Evolutionary conservation across 2,329 filamentous ascomycete species (phyloP).

Genomic region (Pestalotiopsis sp.): DNA sequence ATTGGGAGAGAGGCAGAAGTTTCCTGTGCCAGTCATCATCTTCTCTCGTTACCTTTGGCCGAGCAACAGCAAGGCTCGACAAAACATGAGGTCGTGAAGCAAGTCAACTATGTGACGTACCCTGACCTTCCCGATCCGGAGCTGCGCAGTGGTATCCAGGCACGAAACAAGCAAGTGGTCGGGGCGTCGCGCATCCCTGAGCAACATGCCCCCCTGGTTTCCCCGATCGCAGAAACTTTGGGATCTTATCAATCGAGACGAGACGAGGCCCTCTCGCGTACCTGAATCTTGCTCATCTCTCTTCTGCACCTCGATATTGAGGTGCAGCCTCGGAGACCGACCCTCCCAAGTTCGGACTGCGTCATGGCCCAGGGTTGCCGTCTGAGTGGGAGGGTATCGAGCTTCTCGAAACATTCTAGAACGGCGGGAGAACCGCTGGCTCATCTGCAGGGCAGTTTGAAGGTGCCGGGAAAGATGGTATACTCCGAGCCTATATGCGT

Average conservation of each 20-base stretch:
- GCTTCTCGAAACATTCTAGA: slow-evolving; percentile 10
- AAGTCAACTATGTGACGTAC: neutral
- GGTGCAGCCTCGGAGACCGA: neutral
- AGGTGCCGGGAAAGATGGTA: neutral
- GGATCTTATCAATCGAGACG: neutral
- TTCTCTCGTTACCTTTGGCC: neutral
- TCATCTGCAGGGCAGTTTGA: neutral
- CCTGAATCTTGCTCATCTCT: neutral
- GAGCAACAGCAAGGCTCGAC: neutral
- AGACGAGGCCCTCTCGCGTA: neutral
- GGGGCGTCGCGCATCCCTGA: neutral
- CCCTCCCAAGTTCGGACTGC: neutral
- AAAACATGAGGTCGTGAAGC: neutral
- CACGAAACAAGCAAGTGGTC: slow-evolving; percentile 4
- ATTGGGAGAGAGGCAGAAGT: neutral
- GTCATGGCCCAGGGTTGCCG: neutral
- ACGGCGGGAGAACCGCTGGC: neutral
- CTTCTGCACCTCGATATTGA: neutral
- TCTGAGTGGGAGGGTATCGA: neutral
- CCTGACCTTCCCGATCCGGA: neutral
- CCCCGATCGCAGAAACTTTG: neutral
- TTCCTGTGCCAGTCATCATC: neutral
- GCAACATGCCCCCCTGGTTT: neutral
- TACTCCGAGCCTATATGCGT: slow-evolving; percentile 5
- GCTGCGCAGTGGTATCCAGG: neutral